Percentiles rank a stretch among this genome's conserved stretches.
These are phyloP conservation scores for Schrenkiella parvula DNA, from an alignment of 345 rosid genomes.

Conservation along the genomic window DNA sequence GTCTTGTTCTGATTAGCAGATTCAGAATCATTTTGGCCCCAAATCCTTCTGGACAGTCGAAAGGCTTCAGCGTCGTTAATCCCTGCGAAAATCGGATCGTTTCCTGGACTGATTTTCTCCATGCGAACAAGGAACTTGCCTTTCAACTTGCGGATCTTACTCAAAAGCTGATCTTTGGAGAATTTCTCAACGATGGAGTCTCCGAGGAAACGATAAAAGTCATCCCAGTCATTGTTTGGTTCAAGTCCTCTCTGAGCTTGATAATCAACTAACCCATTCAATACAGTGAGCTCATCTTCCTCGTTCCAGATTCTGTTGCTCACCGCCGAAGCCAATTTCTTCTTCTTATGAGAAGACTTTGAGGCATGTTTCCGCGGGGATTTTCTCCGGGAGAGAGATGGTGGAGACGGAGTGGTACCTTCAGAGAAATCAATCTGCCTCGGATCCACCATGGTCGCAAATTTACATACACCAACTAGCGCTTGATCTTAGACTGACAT, in stretches of 20 bases:
- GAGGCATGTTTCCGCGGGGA: neutral
- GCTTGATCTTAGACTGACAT: too few species aligned
- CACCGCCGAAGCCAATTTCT: neutral
- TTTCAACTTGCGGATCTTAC: neutral
- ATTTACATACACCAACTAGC: too few species aligned
- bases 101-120: neutral
- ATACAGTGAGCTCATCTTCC: neutral
- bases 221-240: neutral
- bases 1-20: neutral
- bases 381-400: neutral
- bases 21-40: neutral
- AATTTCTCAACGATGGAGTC: neutral
- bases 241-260: neutral
- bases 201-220: neutral
- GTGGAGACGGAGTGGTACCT: neutral
- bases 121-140: neutral
- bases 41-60: neutral
- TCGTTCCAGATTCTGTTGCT: neutral
- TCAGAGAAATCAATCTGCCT: neutral
- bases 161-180: neutral
- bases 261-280: neutral
- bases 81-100: neutral
- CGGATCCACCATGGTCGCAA: slow-evolving; percentile 11
- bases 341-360: neutral
- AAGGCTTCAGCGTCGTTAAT: neutral